A percentile compares a stretch with the other conserved stretches of the same genome.
phyloP scores from a whole-genome alignment of 129 eudicot species.

The Artemisia tridentata region DNA sequence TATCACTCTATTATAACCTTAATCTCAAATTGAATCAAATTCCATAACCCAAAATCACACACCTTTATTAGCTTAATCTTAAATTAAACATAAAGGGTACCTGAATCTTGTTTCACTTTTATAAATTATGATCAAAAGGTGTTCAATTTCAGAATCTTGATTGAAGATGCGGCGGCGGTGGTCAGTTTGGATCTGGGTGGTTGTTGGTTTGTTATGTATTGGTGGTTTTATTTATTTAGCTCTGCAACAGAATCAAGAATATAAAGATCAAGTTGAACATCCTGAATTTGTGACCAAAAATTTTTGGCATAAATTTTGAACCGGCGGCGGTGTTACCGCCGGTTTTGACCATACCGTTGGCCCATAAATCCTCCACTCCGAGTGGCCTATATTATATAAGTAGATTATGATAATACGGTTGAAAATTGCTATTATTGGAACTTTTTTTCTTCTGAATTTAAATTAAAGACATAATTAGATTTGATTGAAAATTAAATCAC shows the following conservation, averaged over 20 bases:
- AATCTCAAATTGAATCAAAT: neutral
- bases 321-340: too few relatives aligned
- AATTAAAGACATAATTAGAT: too few relatives aligned
- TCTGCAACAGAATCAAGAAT: constrained; percentile 57
- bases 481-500: too few relatives aligned
- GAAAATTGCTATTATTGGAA: too few relatives aligned
- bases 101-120: neutral
- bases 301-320: too few relatives aligned
- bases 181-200: constrained; percentile 73
- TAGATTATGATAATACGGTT: too few relatives aligned
- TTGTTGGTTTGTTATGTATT: constrained; percentile 49
- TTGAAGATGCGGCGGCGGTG: constrained; percentile 73
- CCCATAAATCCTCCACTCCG: too few relatives aligned
- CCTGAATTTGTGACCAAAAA: too few relatives aligned
- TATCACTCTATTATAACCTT: neutral
- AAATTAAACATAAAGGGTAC: neutral
- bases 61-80: neutral
- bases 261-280: constrained; percentile 57
- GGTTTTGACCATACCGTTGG: too few relatives aligned
- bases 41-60: constrained; percentile 1
- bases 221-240: constrained; percentile 56
- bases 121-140: constrained; percentile 12
- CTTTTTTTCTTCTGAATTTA: too few relatives aligned
- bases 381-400: too few relatives aligned
- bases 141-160: constrained; percentile 11